These are phyloP conservation scores for Pseudogymnoascus pannorum DNA, from an alignment of 2,329 filamentous ascomycete species.

Conservation along the genomic window DNA sequence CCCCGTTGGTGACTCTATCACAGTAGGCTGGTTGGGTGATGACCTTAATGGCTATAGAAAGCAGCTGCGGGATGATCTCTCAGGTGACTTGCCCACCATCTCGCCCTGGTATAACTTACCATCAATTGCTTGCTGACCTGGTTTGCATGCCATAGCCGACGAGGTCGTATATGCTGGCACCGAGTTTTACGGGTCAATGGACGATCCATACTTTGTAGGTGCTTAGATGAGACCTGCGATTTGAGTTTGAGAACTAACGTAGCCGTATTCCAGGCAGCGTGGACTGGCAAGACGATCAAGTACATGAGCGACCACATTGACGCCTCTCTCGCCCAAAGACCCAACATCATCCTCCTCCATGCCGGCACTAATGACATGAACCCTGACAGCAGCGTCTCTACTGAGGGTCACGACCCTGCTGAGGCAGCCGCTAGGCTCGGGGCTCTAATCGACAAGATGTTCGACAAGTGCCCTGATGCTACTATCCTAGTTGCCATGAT, in stretches of 20 bases:
- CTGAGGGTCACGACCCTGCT: constrained; percentile 16
- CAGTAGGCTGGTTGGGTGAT: constrained; percentile 26
- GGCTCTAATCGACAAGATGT: constrained; percentile 28
- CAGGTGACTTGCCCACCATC: constrained; percentile 3
- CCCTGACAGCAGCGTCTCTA: background rate
- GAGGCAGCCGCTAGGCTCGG: constrained; percentile 29
- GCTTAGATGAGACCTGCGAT: background rate
- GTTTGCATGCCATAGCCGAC: constrained; percentile 10
- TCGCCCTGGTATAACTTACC: background rate
- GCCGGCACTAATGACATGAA: constrained; percentile 31
- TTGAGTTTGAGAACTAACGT: background rate
- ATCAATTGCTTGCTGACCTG: background rate
- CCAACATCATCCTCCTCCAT: constrained; percentile 29
- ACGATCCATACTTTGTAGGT: constrained; percentile 20
- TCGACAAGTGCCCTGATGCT: constrained; percentile 26
- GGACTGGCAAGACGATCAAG: constrained; percentile 27
- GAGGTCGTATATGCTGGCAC: constrained; percentile 29
- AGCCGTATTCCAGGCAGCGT: constrained; percentile 25
- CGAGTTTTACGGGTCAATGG: constrained; percentile 27
- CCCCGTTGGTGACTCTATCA: constrained; percentile 34
- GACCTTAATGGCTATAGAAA: constrained; percentile 35
- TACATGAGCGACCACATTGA: constrained; percentile 22
- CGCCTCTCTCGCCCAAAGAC: constrained; percentile 17
- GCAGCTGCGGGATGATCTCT: constrained; percentile 23
- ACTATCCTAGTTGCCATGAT: constrained; percentile 33